A percentile compares a stretch with the other conserved stretches of the same genome.
Conservation (phyloP, 2,329 filamentous ascomycete species). For the Penicillium occitanis region DNA sequence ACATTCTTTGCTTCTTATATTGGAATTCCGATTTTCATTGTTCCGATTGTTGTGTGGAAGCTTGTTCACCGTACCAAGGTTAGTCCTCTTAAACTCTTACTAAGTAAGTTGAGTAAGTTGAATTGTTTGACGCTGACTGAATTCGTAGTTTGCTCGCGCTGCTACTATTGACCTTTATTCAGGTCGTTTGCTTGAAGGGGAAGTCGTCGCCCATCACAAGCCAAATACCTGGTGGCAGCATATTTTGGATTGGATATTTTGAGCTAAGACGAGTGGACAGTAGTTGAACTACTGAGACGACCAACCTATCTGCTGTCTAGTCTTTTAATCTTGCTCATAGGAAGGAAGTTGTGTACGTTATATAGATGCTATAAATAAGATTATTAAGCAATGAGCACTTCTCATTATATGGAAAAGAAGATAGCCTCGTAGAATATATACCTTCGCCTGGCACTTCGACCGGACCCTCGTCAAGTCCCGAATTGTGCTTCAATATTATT, state of each 20-base stretch:
- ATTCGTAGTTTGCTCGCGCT: constrained; percentile 28
- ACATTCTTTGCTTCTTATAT: constrained; percentile 44
- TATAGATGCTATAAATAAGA: not conserved
- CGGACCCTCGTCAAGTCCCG: too few relatives aligned
- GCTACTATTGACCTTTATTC: constrained; percentile 34
- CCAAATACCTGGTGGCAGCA: constrained; percentile 26
- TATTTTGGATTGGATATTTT: constrained; percentile 22
- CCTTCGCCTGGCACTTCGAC: too few relatives aligned
- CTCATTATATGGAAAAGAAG: too few relatives aligned
- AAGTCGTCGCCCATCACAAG: constrained; percentile 27
- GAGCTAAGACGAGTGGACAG: not conserved
- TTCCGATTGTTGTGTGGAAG: constrained; percentile 48
- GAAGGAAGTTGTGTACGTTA: not conserved
- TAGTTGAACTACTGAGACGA: not conserved
- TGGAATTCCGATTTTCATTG: constrained; percentile 44
- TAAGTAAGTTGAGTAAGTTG: not conserved
- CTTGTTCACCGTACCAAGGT: constrained; percentile 40
- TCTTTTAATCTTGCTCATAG: too few relatives aligned
- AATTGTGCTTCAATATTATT: too few relatives aligned
- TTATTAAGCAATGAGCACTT: too few relatives aligned
- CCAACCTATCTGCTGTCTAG: not conserved
- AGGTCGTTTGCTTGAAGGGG: constrained; percentile 34
- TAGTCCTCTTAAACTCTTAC: constrained; percentile 20
- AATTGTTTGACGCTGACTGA: constrained; percentile 16
- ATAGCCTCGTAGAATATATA: too few relatives aligned